phyloP scores from a whole-genome alignment of 2,329 filamentous ascomycete genomes.

The Trichophyton equinum region DNA sequence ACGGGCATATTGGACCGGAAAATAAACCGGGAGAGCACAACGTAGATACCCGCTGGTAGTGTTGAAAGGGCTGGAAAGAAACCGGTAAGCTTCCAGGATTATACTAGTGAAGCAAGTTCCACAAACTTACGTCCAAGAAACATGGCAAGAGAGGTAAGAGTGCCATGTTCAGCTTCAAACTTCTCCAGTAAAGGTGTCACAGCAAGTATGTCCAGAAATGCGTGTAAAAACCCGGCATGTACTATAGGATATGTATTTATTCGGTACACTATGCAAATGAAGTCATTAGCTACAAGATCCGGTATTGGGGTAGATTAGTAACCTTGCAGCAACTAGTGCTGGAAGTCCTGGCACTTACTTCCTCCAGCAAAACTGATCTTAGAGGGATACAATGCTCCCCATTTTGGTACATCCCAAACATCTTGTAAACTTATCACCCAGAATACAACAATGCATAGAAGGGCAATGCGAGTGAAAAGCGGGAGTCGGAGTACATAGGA shows the following conservation, averaged over 20 bases:
- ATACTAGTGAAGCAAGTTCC: background rate
- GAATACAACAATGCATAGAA: conserved; percentile 53
- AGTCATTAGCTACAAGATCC: background rate
- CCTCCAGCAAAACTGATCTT: conserved; percentile 57
- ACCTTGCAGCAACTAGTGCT: background rate
- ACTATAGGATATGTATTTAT: conserved; percentile 86
- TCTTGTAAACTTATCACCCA: conserved; percentile 59
- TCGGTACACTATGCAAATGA: conserved; percentile 57
- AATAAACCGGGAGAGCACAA: conserved; percentile 62
- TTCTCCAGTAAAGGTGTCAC: conserved; percentile 80
- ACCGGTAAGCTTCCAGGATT: background rate
- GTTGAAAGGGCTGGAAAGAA: conserved; percentile 53
- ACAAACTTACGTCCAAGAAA: conserved; percentile 73
- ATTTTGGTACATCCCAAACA: conserved; percentile 59
- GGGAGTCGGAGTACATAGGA: conserved; percentile 78
- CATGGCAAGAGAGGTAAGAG: conserved; percentile 69
- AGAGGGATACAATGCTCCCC: conserved; percentile 66
- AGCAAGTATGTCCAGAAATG: conserved; percentile 64
- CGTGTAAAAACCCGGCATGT: conserved; percentile 69
- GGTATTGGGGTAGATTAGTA: background rate
- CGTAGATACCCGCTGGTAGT: conserved; percentile 70
- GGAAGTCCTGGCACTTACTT: conserved; percentile 43
- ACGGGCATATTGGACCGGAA: conserved; percentile 60
- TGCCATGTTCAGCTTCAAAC: conserved; percentile 88
- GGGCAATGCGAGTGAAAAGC: conserved; percentile 63